These are phyloP conservation scores for Rhizopogon sp. DNA, from an alignment of 768 basidiomycete genomes.

Conservation along the genomic window DNA sequence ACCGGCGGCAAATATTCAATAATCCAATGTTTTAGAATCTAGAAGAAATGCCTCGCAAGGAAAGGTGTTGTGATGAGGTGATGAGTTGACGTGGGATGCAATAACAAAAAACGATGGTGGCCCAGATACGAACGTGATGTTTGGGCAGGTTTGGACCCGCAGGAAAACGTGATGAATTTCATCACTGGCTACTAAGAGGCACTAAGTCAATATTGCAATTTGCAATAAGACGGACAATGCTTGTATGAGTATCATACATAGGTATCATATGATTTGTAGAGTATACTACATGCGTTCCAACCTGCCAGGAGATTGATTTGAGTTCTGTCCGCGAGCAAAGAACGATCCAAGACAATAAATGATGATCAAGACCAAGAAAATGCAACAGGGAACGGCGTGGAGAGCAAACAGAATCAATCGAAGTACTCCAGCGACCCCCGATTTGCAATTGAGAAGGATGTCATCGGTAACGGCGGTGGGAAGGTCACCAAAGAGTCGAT, in stretches of 20 bases:
- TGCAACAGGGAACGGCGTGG: slow-evolving; percentile 15
- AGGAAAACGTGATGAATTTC: background rate
- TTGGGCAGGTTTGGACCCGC: too few relatives aligned
- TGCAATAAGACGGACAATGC: slow-evolving; percentile 13
- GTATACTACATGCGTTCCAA: slow-evolving; percentile 31
- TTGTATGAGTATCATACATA: slow-evolving; percentile 20
- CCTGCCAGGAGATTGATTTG: slow-evolving; percentile 20
- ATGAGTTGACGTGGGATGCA: background rate
- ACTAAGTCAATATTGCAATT: background rate
- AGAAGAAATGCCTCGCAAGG: too few relatives aligned
- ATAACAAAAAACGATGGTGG: background rate
- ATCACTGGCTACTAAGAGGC: too few relatives aligned
- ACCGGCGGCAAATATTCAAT: background rate
- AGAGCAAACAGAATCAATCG: background rate
- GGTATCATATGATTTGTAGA: slow-evolving; percentile 17
- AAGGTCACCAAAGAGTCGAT: background rate
- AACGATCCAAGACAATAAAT: slow-evolving; percentile 21
- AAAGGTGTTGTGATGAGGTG: background rate
- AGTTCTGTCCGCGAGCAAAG: slow-evolving; percentile 18
- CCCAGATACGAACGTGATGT: background rate
- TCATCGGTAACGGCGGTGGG: background rate
- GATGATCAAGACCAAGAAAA: slow-evolving; percentile 18
- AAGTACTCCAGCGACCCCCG: background rate
- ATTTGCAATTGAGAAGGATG: background rate
- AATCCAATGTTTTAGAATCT: too few relatives aligned